Base-by-base conservation (phyloP, 2,329 filamentous ascomycete species). In the Diaporthe citri region DNA sequence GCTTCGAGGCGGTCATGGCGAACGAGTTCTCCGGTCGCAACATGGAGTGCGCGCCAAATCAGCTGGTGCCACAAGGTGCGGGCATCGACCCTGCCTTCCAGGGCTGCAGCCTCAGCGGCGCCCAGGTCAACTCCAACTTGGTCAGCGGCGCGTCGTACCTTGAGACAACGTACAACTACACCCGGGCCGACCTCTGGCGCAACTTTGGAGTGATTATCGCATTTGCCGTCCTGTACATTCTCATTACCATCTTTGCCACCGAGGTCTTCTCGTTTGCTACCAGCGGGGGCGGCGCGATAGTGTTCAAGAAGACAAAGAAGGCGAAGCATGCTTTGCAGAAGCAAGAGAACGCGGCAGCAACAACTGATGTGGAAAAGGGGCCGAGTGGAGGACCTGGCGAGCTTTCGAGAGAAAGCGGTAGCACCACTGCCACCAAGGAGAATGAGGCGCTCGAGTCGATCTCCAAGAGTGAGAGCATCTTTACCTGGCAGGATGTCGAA, bases 161-260 rank as follows among this genome's bases (percentile, higher is more conserved):
- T 62, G 78, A 78, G 31, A 82, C 82, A 12, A 85, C 82, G 5
- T 94, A 94, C 80, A 85, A 83, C 6, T 83, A 88, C 1, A 83
- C 69, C 1, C 55, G 72, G 1, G 71, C 84, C 0, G 88, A 94
- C 78, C 83, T 92, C 10, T 94, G 93, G 93, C 91, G 94, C 4
- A 95, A 96, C 81, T 95, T 94, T 79, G 94, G 93, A 43, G 92
- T 96, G 4, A 84, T 97, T 1, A 91, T 96, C 78, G 94, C 93
- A 0, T 97, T 95, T 78, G 90, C 91, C 1, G 86, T 94, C 1
- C 88, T 95, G 7, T 97, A 96, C 80, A 89, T 97, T 17, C 78
- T 92, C 15, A 83, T 96, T 41, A 96, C 94, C 0, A 88, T 93
- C 7, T 78, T 93, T 31, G 93, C 92, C 1, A 92, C 93, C 22